Base-by-base conservation (phyloP, 371 early-diverging fungal genomes). In the Mucor velutinosus region DNA sequence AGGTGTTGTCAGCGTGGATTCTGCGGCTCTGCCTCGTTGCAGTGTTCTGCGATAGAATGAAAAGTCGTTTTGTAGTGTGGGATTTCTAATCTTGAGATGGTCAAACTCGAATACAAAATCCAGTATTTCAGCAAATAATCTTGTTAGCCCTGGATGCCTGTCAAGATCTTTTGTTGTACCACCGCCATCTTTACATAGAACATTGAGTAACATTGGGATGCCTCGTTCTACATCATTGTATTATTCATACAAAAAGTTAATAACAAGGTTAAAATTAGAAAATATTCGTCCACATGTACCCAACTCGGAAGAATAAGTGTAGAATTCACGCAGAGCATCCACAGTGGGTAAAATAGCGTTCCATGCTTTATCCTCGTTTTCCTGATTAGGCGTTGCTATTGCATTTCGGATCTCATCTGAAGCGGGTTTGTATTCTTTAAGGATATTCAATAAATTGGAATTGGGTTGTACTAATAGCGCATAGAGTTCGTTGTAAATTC, bases 61-160 rank as follows among this genome's bases (percentile, higher is more conserved):
- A 65, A 98, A 95, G 75, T 97, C 98, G 79, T 98, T 98, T 76
- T 98, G 98, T 69, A 97, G 87, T 64, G 93, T 90, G 39, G 97
- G 93, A 66, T 93, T 94, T 71, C 85, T 80, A 89, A 94, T 94
- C 95, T 97, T 96, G 23, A 95, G 75, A 67, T 93, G 89, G 73
- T 96, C 98, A 81, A 96, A 97, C 53, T 90, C 90, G 75, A 95
- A 92, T 37, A 91, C 90, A 77, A 95, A 95, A 73, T 93, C 89
- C 47, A 98, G 85, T 37, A 96, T 80, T 56, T 94, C 90, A 19
- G 93, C 95, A 69, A 96, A 80, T 55, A 89, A 81, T 66, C 88
- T 89, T 19, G 95, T 91, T 41, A 93, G 82, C 12, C 93, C 93
- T 70, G 90, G 95, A 71, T 92, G 86, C 47, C 78, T 75, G 75